A percentile compares a stretch with the other conserved stretches of the same genome.
phyloP scores from a whole-genome alignment of 306 rosid genomes.

The Prosopis cineraria region DNA sequence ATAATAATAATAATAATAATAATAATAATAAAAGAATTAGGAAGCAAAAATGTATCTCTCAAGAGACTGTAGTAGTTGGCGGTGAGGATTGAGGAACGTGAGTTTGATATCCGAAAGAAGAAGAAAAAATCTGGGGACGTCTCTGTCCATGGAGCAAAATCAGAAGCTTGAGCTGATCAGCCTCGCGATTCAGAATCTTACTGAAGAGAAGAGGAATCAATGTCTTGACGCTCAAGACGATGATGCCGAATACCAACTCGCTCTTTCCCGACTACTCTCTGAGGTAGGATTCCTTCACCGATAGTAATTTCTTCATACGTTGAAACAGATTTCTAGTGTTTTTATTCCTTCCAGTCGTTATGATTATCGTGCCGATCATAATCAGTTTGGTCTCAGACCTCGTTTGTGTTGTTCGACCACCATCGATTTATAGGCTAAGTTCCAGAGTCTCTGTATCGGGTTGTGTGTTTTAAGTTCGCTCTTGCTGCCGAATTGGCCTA shows the following conservation, averaged over 20 bases:
- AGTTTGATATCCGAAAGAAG: not conserved
- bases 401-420: not conserved
- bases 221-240: constrained; percentile 23
- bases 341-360: not conserved
- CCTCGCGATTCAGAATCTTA: constrained; percentile 58
- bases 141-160: constrained; percentile 54
- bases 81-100: not conserved
- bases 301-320: not conserved
- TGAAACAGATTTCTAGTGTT: not conserved
- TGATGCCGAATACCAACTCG: constrained; percentile 47
- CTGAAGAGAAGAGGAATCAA: constrained; percentile 44
- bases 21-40: no score
- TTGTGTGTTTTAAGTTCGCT: no score
- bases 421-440: not conserved
- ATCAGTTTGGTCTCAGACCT: not conserved
- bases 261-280: constrained; percentile 62
- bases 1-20: no score
- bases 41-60: not conserved
- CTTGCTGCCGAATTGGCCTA: not conserved
- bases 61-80: not conserved
- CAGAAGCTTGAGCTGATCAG: constrained; percentile 54
- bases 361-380: not conserved
- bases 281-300: constrained; percentile 44
- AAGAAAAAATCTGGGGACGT: not conserved
- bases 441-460: not conserved